phyloP scores from a whole-genome alignment of 73 alveolate genomes.

The Urostyla sp. region DNA sequence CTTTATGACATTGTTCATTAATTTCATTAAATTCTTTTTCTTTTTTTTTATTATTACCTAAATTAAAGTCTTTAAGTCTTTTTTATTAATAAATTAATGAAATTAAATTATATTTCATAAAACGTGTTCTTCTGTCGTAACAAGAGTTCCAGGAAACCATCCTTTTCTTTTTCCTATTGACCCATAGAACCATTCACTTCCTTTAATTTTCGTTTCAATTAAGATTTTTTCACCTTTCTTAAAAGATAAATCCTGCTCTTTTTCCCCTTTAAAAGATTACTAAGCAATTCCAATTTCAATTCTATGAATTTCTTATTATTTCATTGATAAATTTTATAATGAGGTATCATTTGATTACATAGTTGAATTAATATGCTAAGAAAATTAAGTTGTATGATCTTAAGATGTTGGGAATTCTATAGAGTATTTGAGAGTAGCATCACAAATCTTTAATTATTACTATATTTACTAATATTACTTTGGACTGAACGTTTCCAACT shows the following conservation, averaged over 20 bases:
- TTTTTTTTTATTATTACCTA: too few species aligned
- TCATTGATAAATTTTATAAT: not conserved
- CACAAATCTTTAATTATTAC: not conserved
- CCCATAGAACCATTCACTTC: conserved; percentile 32
- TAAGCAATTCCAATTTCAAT: conserved; percentile 40
- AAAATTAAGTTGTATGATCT: not conserved
- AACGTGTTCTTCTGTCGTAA: conserved; percentile 27
- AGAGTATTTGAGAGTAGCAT: not conserved
- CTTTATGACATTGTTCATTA: too few species aligned
- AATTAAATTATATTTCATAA: not conserved
- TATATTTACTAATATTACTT: not conserved
- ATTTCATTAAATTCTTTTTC: too few species aligned
- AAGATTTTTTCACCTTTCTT: conserved; percentile 22
- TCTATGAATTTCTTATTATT: not conserved
- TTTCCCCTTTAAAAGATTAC: conserved; percentile 30
- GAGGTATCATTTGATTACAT: not conserved
- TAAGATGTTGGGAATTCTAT: not conserved
- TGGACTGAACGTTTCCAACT: conserved; percentile 42
- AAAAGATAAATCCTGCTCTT: conserved; percentile 28
- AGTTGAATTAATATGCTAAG: not conserved
- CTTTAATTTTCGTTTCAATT: conserved; percentile 15
- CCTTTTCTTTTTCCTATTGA: conserved; percentile 33
- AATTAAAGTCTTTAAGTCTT: too few species aligned
- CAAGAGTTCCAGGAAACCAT: conserved; percentile 36
- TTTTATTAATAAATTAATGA: not conserved